Percentiles rank a stretch among this genome's conserved stretches.
Conservation (phyloP, 495 filamentous ascomycete species). For the Lasiosphaeria ovina region DNA sequence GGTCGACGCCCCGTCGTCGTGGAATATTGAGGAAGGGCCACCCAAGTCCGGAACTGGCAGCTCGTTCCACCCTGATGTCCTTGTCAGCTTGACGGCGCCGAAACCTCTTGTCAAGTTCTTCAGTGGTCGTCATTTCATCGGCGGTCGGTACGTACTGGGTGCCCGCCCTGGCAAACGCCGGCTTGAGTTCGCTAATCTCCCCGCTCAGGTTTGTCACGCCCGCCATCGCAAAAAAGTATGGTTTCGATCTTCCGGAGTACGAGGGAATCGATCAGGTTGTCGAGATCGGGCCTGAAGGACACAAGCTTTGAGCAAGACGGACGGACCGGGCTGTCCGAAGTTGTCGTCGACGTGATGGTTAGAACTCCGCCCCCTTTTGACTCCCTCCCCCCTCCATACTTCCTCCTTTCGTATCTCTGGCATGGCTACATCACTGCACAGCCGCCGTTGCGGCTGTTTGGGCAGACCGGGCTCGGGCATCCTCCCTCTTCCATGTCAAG, state of each 20-base stretch:
- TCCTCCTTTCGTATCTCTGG: conserved; percentile 1
- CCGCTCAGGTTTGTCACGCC: conserved; percentile 69
- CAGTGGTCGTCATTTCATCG: conserved; percentile 82
- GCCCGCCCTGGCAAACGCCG: neutral
- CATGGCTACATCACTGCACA: conserved; percentile 42
- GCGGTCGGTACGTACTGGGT: conserved; percentile 58
- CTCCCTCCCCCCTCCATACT: neutral
- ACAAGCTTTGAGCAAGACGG: conserved; percentile 49
- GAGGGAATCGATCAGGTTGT: conserved; percentile 85
- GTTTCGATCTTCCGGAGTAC: conserved; percentile 78
- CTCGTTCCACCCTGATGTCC: conserved; percentile 69
- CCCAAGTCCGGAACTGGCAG: conserved; percentile 74
- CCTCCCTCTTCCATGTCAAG: conserved; percentile 47
- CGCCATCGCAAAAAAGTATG: conserved; percentile 82
- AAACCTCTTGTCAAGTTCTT: conserved; percentile 90
- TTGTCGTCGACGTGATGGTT: neutral
- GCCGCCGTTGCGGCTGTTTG: conserved; percentile 47
- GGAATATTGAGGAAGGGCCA: conserved; percentile 87
- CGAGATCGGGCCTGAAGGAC: conserved; percentile 63
- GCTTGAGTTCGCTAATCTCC: conserved; percentile 18
- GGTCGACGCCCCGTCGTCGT: conserved; percentile 89
- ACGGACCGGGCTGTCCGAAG: neutral
- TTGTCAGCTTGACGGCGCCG: conserved; percentile 90
- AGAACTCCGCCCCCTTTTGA: conserved; percentile 4
- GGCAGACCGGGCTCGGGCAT: conserved; percentile 49